Evolutionary conservation across 1,284 basidiomycete species (phyloP).

Genomic region (Pseudozyma sp.): DNA sequence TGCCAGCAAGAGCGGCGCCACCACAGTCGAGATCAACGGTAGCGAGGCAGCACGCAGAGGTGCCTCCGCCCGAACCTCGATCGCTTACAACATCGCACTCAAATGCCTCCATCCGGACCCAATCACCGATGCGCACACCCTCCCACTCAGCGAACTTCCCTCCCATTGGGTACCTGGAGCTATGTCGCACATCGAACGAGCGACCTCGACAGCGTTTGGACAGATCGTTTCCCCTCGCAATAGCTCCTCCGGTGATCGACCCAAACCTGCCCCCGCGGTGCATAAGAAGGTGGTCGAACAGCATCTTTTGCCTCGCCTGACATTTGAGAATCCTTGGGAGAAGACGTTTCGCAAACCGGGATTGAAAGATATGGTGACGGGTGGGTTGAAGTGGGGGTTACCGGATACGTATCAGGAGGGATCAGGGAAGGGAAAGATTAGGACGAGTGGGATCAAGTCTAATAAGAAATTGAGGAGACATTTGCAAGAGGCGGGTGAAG

Average conservation of each 20-base stretch:
- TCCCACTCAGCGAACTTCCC: slow-evolving; percentile 24
- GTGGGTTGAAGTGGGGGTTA: slow-evolving; percentile 60
- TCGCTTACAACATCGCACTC: slow-evolving; percentile 29
- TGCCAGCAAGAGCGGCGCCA: background rate
- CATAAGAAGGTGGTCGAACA: slow-evolving; percentile 13
- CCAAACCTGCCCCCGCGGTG: background rate
- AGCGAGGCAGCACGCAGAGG: slow-evolving; percentile 3
- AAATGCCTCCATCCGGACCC: slow-evolving; percentile 26
- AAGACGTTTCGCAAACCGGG: slow-evolving; percentile 50
- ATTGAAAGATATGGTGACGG: slow-evolving; percentile 34
- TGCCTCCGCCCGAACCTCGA: background rate
- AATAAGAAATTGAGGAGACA: slow-evolving; percentile 23
- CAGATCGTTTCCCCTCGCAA: slow-evolving; percentile 13
- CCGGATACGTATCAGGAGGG: slow-evolving; percentile 55
- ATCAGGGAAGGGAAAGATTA: slow-evolving; percentile 8
- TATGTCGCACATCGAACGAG: slow-evolving; percentile 30
- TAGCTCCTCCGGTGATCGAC: slow-evolving; percentile 8
- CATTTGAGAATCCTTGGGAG: slow-evolving; percentile 54
- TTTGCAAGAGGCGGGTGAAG: slow-evolving; percentile 11
- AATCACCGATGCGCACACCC: slow-evolving; percentile 19
- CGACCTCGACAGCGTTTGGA: slow-evolving; percentile 27
- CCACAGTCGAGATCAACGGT: background rate
- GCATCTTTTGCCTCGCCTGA: slow-evolving; percentile 40
- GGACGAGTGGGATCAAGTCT: slow-evolving; percentile 28
- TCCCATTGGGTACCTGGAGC: slow-evolving; percentile 39